Evolutionary conservation across 345 rosid species (phyloP).

Genomic region (Brassica napus): Da-Ae NC_063442.1:41821501-41822000

Average conservation of each 20-base stretch:
- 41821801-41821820: not conserved
- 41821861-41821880: conserved; percentile 15
- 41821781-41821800: not conserved
- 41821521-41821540: conserved; percentile 17
- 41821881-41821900: not conserved
- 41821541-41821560: not conserved
- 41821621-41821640: conserved; percentile 5
- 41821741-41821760: not conserved
- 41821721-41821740: conserved; percentile 5
- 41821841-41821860: conserved; percentile 35
- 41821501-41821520: conserved; percentile 22
- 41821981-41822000: not conserved
- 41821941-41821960: not conserved
- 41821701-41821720: conserved; percentile 17
- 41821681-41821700: not conserved
- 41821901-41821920: conserved; percentile 8
- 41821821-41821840: conserved; percentile 19
- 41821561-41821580: not conserved
- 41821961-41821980: not conserved
- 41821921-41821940: conserved; percentile 2
- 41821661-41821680: conserved; percentile 3
- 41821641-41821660: not conserved
- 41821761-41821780: not conserved
- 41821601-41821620: conserved; percentile 23
- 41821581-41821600: conserved; percentile 14